A percentile compares a stretch with the other conserved stretches of the same genome.
Evolutionary conservation across 768 basidiomycete genomes (phyloP).

Genomic region (Trametes villosa): DNA sequence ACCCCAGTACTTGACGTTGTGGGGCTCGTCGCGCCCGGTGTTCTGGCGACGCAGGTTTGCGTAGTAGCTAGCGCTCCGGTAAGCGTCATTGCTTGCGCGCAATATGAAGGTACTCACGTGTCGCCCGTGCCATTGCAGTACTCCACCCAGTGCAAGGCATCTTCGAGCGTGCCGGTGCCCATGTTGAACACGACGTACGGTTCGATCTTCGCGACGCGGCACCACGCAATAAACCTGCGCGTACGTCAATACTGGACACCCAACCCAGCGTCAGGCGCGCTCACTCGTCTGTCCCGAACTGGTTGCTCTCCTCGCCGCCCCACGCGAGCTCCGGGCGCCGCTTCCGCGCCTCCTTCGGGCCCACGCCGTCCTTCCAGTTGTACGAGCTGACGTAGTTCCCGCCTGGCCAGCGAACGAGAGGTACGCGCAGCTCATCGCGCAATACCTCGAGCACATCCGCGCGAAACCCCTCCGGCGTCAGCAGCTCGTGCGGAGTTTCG

Average conservation of each 20-base stretch:
- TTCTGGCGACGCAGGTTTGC: slow-evolving; percentile 63
- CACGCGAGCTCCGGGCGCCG: slow-evolving; percentile 64
- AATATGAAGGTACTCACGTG: slow-evolving; percentile 30
- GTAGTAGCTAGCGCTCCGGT: slow-evolving; percentile 39
- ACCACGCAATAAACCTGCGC: slow-evolving; percentile 59
- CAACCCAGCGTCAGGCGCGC: neutral
- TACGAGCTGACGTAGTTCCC: slow-evolving; percentile 33
- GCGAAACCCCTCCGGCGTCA: slow-evolving; percentile 30
- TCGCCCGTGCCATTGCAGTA: slow-evolving; percentile 59
- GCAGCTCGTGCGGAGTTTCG: slow-evolving; percentile 24
- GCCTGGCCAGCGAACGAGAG: slow-evolving; percentile 31
- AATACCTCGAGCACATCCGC: slow-evolving; percentile 28
- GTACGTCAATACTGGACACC: neutral
- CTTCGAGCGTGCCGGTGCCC: slow-evolving; percentile 65
- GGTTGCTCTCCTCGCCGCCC: slow-evolving; percentile 62
- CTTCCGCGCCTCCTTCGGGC: slow-evolving; percentile 52
- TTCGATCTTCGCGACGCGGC: slow-evolving; percentile 52
- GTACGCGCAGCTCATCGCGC: slow-evolving; percentile 28
- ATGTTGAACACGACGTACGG: slow-evolving; percentile 67
- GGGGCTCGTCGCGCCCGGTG: slow-evolving; percentile 55
- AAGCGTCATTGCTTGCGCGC: neutral
- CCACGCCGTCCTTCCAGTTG: slow-evolving; percentile 52
- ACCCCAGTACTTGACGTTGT: slow-evolving; percentile 45
- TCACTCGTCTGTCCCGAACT: slow-evolving; percentile 55
- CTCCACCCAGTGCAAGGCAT: slow-evolving; percentile 63